Base-by-base conservation (phyloP, 352 stramenopile species). In the Phytophthora meadii region DNA sequence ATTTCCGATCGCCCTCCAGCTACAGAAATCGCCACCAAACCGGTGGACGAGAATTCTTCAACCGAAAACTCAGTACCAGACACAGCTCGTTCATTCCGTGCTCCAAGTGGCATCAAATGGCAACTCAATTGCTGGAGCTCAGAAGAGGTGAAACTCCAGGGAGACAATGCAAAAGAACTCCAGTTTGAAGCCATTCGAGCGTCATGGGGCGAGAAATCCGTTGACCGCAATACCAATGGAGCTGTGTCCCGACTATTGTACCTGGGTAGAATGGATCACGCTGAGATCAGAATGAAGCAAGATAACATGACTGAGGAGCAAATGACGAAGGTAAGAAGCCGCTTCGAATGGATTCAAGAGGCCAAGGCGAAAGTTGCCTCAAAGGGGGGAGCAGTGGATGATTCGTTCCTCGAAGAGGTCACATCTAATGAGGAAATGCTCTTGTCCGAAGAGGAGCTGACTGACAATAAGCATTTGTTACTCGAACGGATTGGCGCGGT, bases 81-180 rank as follows among this genome's bases (percentile, higher is more conserved):
- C 17, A 65, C 51, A 30, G 48, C 17, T 49, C 65, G 51, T 17
- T 72, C 64, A 34, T 65, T 28, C 52, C 54, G 40, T 54, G 37
- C n/a, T n/a, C 9, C 22, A 22, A 66, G 47, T 32, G 27, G 40
- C 22, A 63, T 77, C 42, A 63, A 74, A 53, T 92, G 85, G 85
- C 59, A 71, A 27, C 56, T 92, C 19, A 77, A 56, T 28, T 89
- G 77, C 47, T 92, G 80, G 80, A 90, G 77, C 40, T 60, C 71
- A 2, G 83, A 92, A 1, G 70, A 90, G 2, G 76, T 89, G 5
- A 87, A 88, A 28, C 48, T 92, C 11, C 80, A 83, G 19, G 74
- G 81, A 57, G 78, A 90, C 54, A 79, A 77, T 30, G 69, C 74
- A 1, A 80, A 82, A 61, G 83, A 91, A 42, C 68, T 77, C 11